Conservation (phyloP, 495 filamentous ascomycete genomes). For the Podospora sp. region DNA sequence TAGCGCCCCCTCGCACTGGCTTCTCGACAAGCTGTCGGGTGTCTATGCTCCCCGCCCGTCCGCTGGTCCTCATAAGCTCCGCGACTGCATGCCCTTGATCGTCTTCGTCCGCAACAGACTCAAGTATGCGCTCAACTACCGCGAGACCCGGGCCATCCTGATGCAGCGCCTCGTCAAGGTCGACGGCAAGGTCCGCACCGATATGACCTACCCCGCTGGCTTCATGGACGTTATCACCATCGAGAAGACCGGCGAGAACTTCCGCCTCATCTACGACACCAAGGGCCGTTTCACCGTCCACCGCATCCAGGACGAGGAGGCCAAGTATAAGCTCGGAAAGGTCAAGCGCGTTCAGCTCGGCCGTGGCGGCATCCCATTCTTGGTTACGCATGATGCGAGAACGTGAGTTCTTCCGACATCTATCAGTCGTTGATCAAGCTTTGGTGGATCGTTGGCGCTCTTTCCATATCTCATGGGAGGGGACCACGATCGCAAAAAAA, state of each 20-base stretch:
- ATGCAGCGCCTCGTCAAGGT: constrained; percentile 99
- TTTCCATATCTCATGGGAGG: constrained; percentile 16
- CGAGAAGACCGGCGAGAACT: constrained; percentile 99
- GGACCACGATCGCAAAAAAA: constrained; percentile 21
- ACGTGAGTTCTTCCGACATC: constrained; percentile 96
- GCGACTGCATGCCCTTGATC: constrained; percentile 98
- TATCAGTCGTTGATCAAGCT: constrained; percentile 99
- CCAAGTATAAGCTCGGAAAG: constrained; percentile 98
- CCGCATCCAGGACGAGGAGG: constrained; percentile 97
- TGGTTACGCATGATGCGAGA: constrained; percentile 99
- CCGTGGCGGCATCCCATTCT: constrained; percentile 99
- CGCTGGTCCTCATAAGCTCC: constrained; percentile 97
- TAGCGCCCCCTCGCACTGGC: constrained; percentile 98
- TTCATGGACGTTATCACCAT: constrained; percentile 99
- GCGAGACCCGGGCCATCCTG: constrained; percentile 95
- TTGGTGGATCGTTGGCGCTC: constrained; percentile 66
- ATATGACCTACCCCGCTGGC: constrained; percentile 93
- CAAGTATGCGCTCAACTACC: constrained; percentile 99
- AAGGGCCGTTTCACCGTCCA: constrained; percentile 99
- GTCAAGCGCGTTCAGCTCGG: constrained; percentile 99
- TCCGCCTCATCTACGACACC: constrained; percentile 99
- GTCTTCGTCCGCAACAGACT: constrained; percentile 99
- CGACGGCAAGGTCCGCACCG: constrained; percentile 98
- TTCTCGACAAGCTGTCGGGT: constrained; percentile 98
- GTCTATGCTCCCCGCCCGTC: constrained; percentile 95